A percentile compares a stretch with the other conserved stretches of the same genome.
phyloP scores from a whole-genome alignment of 352 stramenopile species.

The Globisporangium irregulare region DNA sequence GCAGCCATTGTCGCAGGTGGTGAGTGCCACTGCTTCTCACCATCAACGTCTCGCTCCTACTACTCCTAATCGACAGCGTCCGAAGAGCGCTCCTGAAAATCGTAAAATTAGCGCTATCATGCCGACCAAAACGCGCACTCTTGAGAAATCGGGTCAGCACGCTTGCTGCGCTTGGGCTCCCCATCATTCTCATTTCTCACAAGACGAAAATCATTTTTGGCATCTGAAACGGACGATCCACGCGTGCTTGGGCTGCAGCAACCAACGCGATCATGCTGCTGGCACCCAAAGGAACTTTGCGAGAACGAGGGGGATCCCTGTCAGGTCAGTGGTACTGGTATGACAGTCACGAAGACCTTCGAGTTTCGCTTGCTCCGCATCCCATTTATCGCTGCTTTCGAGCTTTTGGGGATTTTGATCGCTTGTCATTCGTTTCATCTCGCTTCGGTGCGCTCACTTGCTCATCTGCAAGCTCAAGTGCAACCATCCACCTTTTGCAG shows the following conservation, averaged over 20 bases:
- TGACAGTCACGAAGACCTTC: neutral
- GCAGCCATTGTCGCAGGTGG: constrained; percentile 9
- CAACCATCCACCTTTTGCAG: neutral
- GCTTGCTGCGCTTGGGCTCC: neutral
- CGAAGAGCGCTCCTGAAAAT: neutral
- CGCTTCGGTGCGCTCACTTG: neutral
- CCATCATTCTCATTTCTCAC: neutral
- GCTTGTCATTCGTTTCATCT: neutral
- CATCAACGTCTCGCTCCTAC: neutral
- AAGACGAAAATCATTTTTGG: neutral
- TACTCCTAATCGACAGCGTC: neutral
- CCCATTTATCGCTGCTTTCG: neutral
- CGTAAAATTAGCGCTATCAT: constrained; percentile 3
- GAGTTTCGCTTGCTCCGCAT: neutral
- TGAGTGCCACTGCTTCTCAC: neutral
- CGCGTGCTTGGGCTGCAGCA: neutral
- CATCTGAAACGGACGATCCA: neutral
- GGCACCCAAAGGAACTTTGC: neutral
- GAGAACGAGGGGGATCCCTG: neutral
- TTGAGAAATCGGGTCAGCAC: neutral
- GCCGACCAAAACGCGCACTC: neutral
- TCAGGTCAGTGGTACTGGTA: neutral
- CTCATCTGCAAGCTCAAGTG: neutral
- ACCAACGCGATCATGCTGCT: constrained; percentile 1
- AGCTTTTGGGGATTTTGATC: neutral